Evolutionary conservation across 805 yeast genomes (phyloP), one percentile per base, ranked within the genome.

Genomic region (Cyberlindnera maritima): DNA sequence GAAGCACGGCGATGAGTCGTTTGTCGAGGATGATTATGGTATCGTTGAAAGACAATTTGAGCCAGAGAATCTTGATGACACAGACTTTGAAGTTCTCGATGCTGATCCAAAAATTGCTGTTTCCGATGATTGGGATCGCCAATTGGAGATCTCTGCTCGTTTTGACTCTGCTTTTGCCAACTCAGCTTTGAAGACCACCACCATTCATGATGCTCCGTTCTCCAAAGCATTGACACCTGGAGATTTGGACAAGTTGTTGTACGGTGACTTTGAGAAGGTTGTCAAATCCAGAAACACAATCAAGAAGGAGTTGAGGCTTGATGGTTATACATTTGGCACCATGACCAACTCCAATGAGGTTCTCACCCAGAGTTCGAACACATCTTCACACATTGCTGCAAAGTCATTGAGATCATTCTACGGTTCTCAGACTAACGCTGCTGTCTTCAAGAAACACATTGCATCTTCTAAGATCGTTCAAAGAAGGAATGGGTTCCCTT

Each of bases 1-100:
- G 3, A 43, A 9, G 10, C 45, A 48, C 12, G 48, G 49, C 29
- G 59, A 58, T 34, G 58, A 57, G 3, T 56, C 62, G 1, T 48
- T 56, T 14, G 11, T 28, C n/a, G 60, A 55, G 3, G 62, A 55
- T 9, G 53, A 50, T n/a, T 36, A 19, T 23, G 54, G 43, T 26
- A 71, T 83, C 7, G 71, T 75, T 41, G 87, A 83, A 53, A 83
- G 80, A 56, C 85, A 80, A 3, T 86, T 78, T 59, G 94, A 86
- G 62, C 92, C 92, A 0, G 54, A 55, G n/a, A 79, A 80, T 48
- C 65, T 76, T 14, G 68, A 67, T 20, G 77, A 70, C 26, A 60
- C 68, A 1, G 81, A 77, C 56, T 66, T 74, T 62, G 75, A 59
- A 32, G 71, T 67, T 51, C 63, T 70, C 36, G 76, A 72, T 50